These are phyloP conservation scores for Platanthera guangdongensis DNA, from an alignment of 106 monocot genomes.

Conservation along the genomic window DNA sequence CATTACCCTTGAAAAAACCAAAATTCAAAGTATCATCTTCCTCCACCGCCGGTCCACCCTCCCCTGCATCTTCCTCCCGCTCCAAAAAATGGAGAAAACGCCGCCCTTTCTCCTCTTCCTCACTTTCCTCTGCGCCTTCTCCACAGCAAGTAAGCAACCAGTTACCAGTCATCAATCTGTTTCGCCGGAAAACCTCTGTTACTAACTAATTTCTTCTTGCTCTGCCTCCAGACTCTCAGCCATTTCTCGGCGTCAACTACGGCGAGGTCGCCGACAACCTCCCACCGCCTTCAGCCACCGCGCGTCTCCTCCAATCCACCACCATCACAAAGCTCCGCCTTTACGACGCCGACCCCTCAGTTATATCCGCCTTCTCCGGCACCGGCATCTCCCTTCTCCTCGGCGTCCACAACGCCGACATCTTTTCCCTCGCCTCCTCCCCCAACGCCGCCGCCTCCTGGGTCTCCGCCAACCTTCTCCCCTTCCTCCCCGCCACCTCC, in stretches of 20 bases:
- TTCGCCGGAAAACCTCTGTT: not conserved
- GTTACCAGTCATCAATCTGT: not conserved
- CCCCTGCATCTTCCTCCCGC: not conserved
- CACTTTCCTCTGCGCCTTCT: not conserved
- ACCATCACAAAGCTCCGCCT: not conserved
- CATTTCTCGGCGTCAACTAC: constrained; percentile 70
- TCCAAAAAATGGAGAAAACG: not conserved
- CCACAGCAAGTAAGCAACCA: not conserved
- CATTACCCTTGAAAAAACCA: too few relatives aligned
- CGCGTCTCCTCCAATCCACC: constrained; percentile 47
- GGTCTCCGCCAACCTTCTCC: constrained; percentile 40
- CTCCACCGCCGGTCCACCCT: not conserved
- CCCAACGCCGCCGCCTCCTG: constrained; percentile 38
- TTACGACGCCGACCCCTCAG: constrained; percentile 37
- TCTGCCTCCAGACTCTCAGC: constrained; percentile 27
- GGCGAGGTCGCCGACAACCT: constrained; percentile 70
- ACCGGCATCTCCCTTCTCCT: constrained; percentile 50
- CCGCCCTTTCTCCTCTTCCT: not conserved
- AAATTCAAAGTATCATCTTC: not conserved
- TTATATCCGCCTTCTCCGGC: constrained; percentile 42
- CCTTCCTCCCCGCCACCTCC: constrained; percentile 30
- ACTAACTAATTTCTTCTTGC: not conserved
- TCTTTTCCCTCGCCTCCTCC: constrained; percentile 41
- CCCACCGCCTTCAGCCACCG: constrained; percentile 40
- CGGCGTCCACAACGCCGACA: constrained; percentile 52